phyloP scores from a whole-genome alignment of 352 stramenopile genomes.

The Phytophthora capsici region DNA sequence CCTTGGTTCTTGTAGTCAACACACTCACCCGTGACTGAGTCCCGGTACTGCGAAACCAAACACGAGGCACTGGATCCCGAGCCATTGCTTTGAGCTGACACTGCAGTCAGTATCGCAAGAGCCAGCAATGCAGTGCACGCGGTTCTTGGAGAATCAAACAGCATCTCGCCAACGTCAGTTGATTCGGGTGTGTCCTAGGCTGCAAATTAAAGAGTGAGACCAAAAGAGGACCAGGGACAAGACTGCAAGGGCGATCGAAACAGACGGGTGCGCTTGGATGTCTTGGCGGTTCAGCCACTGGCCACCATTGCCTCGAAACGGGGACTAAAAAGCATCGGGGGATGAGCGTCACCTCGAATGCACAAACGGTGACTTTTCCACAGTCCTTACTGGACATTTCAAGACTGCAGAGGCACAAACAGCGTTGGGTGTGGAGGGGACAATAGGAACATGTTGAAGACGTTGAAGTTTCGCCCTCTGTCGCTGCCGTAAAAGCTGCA shows the following conservation, averaged over 20 bases:
- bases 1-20: constrained; percentile 45
- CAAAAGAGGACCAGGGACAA: constrained; percentile 6
- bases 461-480: not conserved
- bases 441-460: not conserved
- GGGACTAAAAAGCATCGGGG: constrained; percentile 1
- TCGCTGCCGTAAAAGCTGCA: not conserved
- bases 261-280: not conserved
- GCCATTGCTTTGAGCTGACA: constrained; percentile 33
- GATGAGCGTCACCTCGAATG: constrained; percentile 7
- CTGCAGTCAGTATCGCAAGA: constrained; percentile 29
- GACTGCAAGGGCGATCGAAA: not conserved
- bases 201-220: constrained; percentile 23
- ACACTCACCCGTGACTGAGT: constrained; percentile 39
- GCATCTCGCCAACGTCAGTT: constrained; percentile 2
- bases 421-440: not conserved
- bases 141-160: not conserved
- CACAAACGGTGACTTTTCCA: constrained; percentile 6
- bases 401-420: too few relatives aligned
- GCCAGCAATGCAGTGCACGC: constrained; percentile 13
- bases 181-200: constrained; percentile 1
- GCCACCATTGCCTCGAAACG: not conserved
- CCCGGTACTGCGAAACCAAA: constrained; percentile 41
- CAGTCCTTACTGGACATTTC: too few relatives aligned
- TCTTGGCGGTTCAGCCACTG: not conserved
- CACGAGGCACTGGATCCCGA: constrained; percentile 30